phyloP scores from a whole-genome alignment of 2,329 filamentous ascomycete species.

The Xylariaceae sp. region DNA sequence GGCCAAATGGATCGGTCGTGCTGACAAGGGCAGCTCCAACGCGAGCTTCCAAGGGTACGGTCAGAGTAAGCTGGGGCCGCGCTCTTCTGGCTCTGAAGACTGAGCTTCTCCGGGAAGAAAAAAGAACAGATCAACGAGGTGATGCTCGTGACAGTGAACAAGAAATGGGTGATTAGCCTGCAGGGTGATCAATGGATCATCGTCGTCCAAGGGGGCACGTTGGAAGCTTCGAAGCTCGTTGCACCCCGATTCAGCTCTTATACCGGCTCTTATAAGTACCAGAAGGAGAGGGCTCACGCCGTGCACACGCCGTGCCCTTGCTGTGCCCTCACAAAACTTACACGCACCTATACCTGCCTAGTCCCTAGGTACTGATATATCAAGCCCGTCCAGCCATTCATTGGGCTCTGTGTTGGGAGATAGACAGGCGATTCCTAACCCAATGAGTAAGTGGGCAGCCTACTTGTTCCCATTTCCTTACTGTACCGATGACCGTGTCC shows the following conservation, averaged over 20 bases:
- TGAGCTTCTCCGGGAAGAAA: not conserved
- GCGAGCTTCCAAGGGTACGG: not conserved
- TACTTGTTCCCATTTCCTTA: too few species aligned
- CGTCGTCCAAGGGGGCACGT: too few species aligned
- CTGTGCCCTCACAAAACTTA: not conserved
- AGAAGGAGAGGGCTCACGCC: too few species aligned
- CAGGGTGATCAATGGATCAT: not conserved
- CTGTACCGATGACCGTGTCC: not conserved
- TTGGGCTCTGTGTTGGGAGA: too few species aligned
- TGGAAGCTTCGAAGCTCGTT: not conserved
- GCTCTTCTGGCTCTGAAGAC: not conserved
- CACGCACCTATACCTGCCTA: too few species aligned
- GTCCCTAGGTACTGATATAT: too few species aligned
- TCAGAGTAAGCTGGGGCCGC: not conserved
- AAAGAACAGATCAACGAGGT: not conserved
- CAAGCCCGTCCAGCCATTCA: too few species aligned
- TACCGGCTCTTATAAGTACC: not conserved
- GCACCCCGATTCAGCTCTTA: not conserved
- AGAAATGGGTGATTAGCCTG: not conserved
- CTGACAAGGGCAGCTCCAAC: not conserved
- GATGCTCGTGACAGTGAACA: not conserved
- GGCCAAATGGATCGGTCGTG: constrained; percentile 17
- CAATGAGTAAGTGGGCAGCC: too few species aligned
- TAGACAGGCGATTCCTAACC: too few species aligned
- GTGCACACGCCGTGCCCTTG: not conserved